Evolutionary conservation across 2,329 filamentous ascomycete species (phyloP).

Genomic region (Epichloe coenophiala): DNA sequence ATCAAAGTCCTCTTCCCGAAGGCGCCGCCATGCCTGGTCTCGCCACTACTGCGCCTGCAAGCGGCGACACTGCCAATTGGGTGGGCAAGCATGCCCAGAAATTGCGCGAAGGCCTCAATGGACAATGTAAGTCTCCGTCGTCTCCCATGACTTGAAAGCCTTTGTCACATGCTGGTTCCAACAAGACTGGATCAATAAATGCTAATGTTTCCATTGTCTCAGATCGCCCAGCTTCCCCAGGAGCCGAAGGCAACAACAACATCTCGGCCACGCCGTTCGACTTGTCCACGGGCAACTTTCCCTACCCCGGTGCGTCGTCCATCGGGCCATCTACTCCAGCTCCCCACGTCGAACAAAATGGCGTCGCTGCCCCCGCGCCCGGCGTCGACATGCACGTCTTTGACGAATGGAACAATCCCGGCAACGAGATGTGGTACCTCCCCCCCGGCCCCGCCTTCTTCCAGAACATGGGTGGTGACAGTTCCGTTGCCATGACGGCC

Average conservation of each 20-base stretch:
- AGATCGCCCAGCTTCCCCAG: slow-evolving; percentile 23
- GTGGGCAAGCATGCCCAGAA: slow-evolving; percentile 25
- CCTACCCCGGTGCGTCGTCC: slow-evolving; percentile 35
- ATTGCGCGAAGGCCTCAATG: slow-evolving; percentile 26
- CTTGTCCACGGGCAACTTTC: slow-evolving; percentile 38
- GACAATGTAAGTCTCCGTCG: slow-evolving; percentile 19
- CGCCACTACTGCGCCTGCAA: slow-evolving; percentile 4
- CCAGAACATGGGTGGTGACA: slow-evolving; percentile 49
- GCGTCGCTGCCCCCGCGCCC: slow-evolving; percentile 7
- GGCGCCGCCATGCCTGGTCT: slow-evolving; percentile 11
- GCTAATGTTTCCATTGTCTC: neutral
- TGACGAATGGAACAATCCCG: slow-evolving; percentile 40
- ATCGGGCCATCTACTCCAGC: slow-evolving; percentile 38
- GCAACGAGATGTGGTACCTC: slow-evolving; percentile 54
- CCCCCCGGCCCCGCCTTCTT: slow-evolving; percentile 49
- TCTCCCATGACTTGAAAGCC: neutral
- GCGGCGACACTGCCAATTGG: slow-evolving; percentile 16
- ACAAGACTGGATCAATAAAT: neutral
- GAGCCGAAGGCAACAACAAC: slow-evolving; percentile 27
- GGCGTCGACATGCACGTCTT: slow-evolving; percentile 30
- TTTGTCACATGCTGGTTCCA: neutral
- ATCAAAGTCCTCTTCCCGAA: slow-evolving; percentile 26
- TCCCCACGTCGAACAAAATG: slow-evolving; percentile 20
- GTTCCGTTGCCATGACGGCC: slow-evolving; percentile 50
- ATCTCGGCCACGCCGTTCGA: slow-evolving; percentile 54